These are phyloP conservation scores for Termitomyces sp. DNA, from an alignment of 768 basidiomycete genomes.

Conservation along the genomic window DNA sequence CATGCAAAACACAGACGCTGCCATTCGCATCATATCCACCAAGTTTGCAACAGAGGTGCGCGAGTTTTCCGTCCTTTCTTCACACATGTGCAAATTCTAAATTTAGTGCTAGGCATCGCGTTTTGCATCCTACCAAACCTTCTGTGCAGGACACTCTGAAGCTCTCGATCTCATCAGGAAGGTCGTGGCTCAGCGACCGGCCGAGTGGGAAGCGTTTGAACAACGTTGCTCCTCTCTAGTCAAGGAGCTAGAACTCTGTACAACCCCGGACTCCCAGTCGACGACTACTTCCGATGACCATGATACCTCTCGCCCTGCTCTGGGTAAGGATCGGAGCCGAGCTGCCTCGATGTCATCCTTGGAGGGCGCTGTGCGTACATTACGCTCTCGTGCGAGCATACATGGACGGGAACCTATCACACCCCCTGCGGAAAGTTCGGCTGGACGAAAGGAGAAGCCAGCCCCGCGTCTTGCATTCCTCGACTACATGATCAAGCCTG, in stretches of 20 bases:
- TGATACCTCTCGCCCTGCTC: conserved; percentile 10
- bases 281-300: conserved; percentile 14
- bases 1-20: conserved; percentile 35
- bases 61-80: conserved; percentile 8
- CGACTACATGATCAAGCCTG: conserved; percentile 96
- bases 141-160: conserved; percentile 84
- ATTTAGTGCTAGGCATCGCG: conserved; percentile 50
- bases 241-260: conserved; percentile 29
- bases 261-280: conserved; percentile 7
- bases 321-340: conserved; percentile 31
- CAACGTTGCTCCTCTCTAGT: conserved; percentile 64
- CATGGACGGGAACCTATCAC: conserved; percentile 28
- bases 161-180: conserved; percentile 73
- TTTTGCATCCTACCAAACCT: conserved; percentile 79
- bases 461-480: conserved; percentile 54
- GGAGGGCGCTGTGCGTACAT: conserved; percentile 38
- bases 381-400: conserved; percentile 32
- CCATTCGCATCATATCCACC: conserved; percentile 47
- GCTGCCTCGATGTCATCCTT: conserved; percentile 50
- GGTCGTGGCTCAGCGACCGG: conserved; percentile 55
- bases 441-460: conserved; percentile 24
- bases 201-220: conserved; percentile 86
- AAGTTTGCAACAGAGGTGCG: conserved; percentile 59
- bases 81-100: conserved; percentile 1
- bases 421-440: conserved; percentile 14